These are phyloP conservation scores for Ophiosphaerella korrae DNA, from an alignment of 2,329 filamentous ascomycete genomes.

Conservation along the genomic window DNA sequence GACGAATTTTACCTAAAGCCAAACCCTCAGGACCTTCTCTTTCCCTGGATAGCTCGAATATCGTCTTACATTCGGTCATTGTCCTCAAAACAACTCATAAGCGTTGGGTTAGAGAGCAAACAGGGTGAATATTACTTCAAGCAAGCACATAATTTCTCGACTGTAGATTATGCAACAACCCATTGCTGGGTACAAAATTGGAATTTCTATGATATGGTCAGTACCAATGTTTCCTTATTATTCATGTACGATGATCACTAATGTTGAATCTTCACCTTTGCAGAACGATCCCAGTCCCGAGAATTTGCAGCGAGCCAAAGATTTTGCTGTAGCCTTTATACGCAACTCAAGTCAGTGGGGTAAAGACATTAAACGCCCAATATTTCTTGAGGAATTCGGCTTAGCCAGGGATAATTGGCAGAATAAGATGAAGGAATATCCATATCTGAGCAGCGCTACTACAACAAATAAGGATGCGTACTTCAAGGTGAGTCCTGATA, in stretches of 20 bases:
- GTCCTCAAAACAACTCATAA: constrained; percentile 47
- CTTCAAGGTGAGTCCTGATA: constrained; percentile 29
- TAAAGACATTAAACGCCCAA: constrained; percentile 44
- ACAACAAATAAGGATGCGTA: constrained; percentile 48
- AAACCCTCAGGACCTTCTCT: constrained; percentile 40
- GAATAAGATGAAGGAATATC: constrained; percentile 44
- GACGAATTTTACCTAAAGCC: constrained; percentile 25
- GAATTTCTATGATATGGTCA: constrained; percentile 19
- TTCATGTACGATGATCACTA: neutral
- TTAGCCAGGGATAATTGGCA: constrained; percentile 50
- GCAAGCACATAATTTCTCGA: constrained; percentile 42
- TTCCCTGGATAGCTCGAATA: constrained; percentile 46
- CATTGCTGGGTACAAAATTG: constrained; percentile 51
- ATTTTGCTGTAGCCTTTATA: constrained; percentile 44
- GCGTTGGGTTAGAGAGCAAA: constrained; percentile 47
- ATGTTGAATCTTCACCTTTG: neutral
- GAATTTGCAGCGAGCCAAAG: constrained; percentile 41
- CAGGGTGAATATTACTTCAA: constrained; percentile 50
- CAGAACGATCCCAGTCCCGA: constrained; percentile 34
- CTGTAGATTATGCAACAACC: constrained; percentile 47
- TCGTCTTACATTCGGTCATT: constrained; percentile 44
- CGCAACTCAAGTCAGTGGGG: constrained; percentile 43
- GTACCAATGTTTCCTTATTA: neutral
- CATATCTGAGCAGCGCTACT: constrained; percentile 41
- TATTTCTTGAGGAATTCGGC: constrained; percentile 49